Evolutionary conservation across 805 yeast species (phyloP).

Genomic region (Metschnikowia sp.): DNA sequence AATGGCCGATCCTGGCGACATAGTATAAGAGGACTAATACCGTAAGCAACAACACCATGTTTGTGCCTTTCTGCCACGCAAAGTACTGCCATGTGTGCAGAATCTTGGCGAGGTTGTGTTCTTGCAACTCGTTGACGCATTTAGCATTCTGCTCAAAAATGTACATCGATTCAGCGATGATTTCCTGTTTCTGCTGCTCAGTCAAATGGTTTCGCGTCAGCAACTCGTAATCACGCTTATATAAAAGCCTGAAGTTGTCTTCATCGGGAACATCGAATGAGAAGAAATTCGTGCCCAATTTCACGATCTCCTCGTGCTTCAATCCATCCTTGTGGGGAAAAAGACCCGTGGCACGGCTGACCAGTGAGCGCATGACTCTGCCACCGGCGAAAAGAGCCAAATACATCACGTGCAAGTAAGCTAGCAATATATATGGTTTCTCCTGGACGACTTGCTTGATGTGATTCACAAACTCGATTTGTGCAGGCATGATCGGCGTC

Average conservation of each 20-base stretch:
- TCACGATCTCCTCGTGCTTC: slow-evolving; percentile 58
- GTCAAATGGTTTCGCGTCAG: slow-evolving; percentile 68
- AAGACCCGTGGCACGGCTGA: slow-evolving; percentile 63
- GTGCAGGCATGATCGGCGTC: slow-evolving; percentile 56
- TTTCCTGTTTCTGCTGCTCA: slow-evolving; percentile 66
- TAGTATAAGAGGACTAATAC: slow-evolving; percentile 26
- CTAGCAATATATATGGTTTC: slow-evolving; percentile 69
- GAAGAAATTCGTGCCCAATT: slow-evolving; percentile 61
- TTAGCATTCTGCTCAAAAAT: slow-evolving; percentile 61
- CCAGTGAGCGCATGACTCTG: slow-evolving; percentile 61
- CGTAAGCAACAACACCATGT: slow-evolving; percentile 33
- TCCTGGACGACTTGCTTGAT: slow-evolving; percentile 50
- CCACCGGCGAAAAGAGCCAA: slow-evolving; percentile 88
- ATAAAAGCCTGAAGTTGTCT: slow-evolving; percentile 57
- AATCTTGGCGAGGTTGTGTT: slow-evolving; percentile 57
- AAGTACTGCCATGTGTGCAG: slow-evolving; percentile 54
- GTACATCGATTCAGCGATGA: slow-evolving; percentile 63
- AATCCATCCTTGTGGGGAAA: slow-evolving; percentile 73
- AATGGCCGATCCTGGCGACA: not conserved
- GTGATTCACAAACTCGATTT: slow-evolving; percentile 60
- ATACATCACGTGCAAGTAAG: slow-evolving; percentile 83
- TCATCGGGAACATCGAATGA: slow-evolving; percentile 68
- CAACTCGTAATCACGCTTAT: slow-evolving; percentile 75
- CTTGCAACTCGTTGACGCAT: slow-evolving; percentile 65
- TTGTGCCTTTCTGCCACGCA: slow-evolving; percentile 44